Evolutionary conservation across 768 basidiomycete species (phyloP), one percentile per base, ranked within the genome.

Genomic region (Pleurotus tuoliensis): DNA sequence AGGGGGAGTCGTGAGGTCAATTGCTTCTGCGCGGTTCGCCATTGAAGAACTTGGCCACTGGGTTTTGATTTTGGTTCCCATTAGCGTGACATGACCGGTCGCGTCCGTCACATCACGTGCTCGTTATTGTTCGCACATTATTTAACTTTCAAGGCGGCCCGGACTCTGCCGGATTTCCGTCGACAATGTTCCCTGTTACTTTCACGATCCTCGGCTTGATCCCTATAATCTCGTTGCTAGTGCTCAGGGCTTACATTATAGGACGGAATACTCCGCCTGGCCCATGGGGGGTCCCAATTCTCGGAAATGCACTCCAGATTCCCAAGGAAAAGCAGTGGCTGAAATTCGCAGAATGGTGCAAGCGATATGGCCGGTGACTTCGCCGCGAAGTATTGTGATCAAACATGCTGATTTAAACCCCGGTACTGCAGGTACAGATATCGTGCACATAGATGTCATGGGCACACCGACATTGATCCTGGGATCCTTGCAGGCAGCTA

Each of bases 231-330:
- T 9, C 8, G 30, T 34, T 34, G 30, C 1, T 34, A 11, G 30
- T 34, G 3, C 8, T 34, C 30, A 34, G 11, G 30, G 30, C 30
- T 8, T 34, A 8, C n/a, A 7, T 30, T 11, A 8, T n/a, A 6
- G 11, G 49, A 8, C 15, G 8, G 3, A 13, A 16, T 37, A 7
- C 9, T 13, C 64, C 61, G 9, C 64, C 64, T 6, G 62, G 64
- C 12, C 64, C 64, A 13, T 22, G 27, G 5, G 60, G 60, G 4
- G 40, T 55, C 22, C 60, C 62, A 7, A 40, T 65, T 24, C 37
- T 65, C 13, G 64, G 64, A 22, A 65, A 65, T 41, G 56, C 53
- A n/a, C 58, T 64, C 18, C 59, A 64, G 39, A 63, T 65, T 9
- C 64, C 64, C 3, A 48, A 51, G 44, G 51, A 58, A 38, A 58